A percentile compares a stretch with the other conserved stretches of the same genome.
Conservation (phyloP, 148 eudicot genomes). For the Diospyros kaki region DNA sequence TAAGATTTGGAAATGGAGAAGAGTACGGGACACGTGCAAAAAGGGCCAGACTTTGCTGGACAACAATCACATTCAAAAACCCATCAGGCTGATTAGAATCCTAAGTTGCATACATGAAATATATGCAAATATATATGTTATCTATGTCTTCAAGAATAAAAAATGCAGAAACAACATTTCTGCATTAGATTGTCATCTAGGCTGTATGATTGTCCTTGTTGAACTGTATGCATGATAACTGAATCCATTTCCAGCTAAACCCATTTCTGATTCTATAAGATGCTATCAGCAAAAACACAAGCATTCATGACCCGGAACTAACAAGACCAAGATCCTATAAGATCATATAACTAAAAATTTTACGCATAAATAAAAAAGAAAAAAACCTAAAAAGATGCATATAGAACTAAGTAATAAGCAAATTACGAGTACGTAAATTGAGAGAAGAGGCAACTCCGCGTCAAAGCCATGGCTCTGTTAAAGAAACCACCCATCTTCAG, state of each 20-base stretch:
- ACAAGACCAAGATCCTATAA: no score
- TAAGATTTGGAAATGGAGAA: slow-evolving; percentile 73
- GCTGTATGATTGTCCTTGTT: no score
- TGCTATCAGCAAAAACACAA: no score
- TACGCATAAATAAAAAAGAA: no score
- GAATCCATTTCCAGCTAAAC: no score
- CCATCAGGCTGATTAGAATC: background rate
- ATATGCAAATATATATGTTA: background rate
- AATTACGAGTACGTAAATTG: background rate
- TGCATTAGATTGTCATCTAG: background rate
- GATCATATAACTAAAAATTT: no score
- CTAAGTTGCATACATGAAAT: background rate
- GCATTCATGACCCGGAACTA: no score
- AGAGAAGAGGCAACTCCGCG: background rate
- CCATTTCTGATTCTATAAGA: no score
- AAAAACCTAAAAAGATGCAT: background rate
- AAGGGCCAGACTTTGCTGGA: slow-evolving; percentile 26
- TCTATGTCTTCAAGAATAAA: background rate
- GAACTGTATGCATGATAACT: no score
- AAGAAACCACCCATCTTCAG: background rate
- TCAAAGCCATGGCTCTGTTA: background rate
- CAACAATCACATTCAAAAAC: slow-evolving; percentile 5
- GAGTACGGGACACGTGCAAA: slow-evolving; percentile 96
- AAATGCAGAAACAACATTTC: background rate
- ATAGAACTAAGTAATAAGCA: background rate